Base-by-base conservation (phyloP, 148 eudicot genomes). In the Rhododendron ferrugineum region DNA sequence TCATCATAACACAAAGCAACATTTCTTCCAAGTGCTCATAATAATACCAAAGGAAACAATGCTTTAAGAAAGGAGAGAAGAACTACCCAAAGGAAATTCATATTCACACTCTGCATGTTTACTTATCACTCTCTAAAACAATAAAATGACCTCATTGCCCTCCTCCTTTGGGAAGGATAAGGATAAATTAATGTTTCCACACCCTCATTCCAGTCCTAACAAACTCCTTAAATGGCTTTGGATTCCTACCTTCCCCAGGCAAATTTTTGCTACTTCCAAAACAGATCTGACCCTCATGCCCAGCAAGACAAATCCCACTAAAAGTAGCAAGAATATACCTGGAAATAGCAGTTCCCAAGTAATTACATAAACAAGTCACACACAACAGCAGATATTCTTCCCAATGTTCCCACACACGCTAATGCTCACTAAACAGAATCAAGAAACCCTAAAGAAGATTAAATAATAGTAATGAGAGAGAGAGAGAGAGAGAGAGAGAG, bases 311-410 rank as follows among this genome's bases (percentile, higher is more conserved):
- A 85, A 86, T 11, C 58, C 18, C 66, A 54, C 52, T 75, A 76
- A 70, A 83, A 89, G 83, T 87, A 89, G 91, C 87, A 89, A 89
- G 84, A 90, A 85, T 87, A 85, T 87, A 84, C 85, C 89, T 88
- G 88, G 90, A 92, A 89, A 89, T 88, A 89, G 88, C 90, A 86
- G 90, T 85, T 81, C 87, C 89, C 80, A 87, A 88, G 85, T 46
- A 81, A 81, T 52, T 42, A 78, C n/a, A 75, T 26, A 26, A n/a
- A 77, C 73, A 90, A 80, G 30, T 30, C 37, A 30, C 75, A 68
- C 37, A 70, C 20, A 70, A 14, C 40, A 70, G 37, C 20, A 70
- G 37, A 70, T 70, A 28, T 70, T 30, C 75, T 70, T 23, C 68
- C 68, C 68, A 62, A 7, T 23, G 68, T 62, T 62, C 68, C 11